Evolutionary conservation across 2,329 filamentous ascomycete species (phyloP).

Genomic region (Penicillium glabrum): DNA sequence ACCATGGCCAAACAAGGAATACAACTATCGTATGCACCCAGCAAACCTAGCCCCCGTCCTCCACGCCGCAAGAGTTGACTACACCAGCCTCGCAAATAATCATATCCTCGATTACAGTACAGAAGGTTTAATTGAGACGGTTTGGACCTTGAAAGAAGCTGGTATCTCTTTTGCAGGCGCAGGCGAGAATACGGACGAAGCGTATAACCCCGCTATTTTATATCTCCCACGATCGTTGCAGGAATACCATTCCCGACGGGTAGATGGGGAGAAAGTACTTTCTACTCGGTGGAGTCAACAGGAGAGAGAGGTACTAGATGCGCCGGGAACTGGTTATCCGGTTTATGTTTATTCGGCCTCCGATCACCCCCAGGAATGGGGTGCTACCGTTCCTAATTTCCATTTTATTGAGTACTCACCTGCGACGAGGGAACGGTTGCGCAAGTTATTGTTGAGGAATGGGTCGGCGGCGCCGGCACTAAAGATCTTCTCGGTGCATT

Average conservation of each 20-base stretch:
- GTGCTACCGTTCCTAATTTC: constrained; percentile 28
- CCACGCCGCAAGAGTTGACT: constrained; percentile 32
- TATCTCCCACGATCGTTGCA: constrained; percentile 13
- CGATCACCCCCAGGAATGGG: constrained; percentile 39
- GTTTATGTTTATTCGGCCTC: constrained; percentile 39
- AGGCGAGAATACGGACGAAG: constrained; percentile 31
- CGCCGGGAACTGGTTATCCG: neutral
- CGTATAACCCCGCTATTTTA: constrained; percentile 29
- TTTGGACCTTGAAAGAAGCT: constrained; percentile 26
- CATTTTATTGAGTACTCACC: constrained; percentile 39
- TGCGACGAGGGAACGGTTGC: constrained; percentile 3
- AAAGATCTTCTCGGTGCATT: constrained; percentile 42
- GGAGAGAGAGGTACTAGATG: neutral
- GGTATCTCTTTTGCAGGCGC: constrained; percentile 33
- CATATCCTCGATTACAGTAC: constrained; percentile 40
- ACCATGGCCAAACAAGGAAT: constrained; percentile 40
- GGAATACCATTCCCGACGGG: neutral
- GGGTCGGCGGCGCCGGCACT: constrained; percentile 18
- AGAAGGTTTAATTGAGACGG: constrained; percentile 37
- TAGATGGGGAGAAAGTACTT: neutral
- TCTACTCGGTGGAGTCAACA: neutral
- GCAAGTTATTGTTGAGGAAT: neutral
- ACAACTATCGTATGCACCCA: constrained; percentile 44
- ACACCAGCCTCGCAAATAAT: constrained; percentile 41
- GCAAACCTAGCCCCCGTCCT: constrained; percentile 34